Percentiles rank a stretch among this genome's conserved stretches.
phyloP scores from a whole-genome alignment of 2,329 filamentous ascomycete genomes.

The Apiospora koreana region DNA sequence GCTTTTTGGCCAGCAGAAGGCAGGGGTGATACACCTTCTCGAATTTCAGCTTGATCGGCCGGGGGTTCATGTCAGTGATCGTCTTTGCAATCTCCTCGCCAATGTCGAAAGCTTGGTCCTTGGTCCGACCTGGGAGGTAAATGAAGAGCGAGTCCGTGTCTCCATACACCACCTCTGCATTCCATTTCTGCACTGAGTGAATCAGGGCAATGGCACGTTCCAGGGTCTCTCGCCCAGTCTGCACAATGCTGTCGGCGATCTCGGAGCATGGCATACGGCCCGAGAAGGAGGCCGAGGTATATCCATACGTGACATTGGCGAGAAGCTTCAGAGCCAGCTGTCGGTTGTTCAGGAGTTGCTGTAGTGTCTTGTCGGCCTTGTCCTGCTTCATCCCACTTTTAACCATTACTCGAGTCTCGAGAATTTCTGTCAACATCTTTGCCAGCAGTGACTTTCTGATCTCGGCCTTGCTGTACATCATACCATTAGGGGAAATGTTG shows the following conservation, averaged over 20 bases:
- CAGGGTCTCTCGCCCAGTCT: slow-evolving; percentile 90
- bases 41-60: slow-evolving; percentile 93
- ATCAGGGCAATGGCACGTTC: slow-evolving; percentile 93
- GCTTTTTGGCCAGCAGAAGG: slow-evolving; percentile 91
- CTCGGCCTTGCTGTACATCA: slow-evolving; percentile 87
- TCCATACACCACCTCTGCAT: slow-evolving; percentile 95
- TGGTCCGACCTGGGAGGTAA: slow-evolving; percentile 82
- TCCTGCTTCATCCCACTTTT: slow-evolving; percentile 96
- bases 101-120: slow-evolving; percentile 86
- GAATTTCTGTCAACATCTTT: slow-evolving; percentile 94
- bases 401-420: slow-evolving; percentile 96
- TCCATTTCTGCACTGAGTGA: slow-evolving; percentile 84
- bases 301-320: slow-evolving; percentile 98
- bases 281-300: slow-evolving; percentile 95
- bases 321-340: slow-evolving; percentile 93
- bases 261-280: slow-evolving; percentile 97
- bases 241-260: slow-evolving; percentile 97
- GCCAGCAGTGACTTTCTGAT: slow-evolving; percentile 89
- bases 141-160: slow-evolving; percentile 97
- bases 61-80: slow-evolving; percentile 86
- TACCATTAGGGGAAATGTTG: slow-evolving; percentile 92
- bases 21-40: slow-evolving; percentile 98
- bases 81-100: slow-evolving; percentile 88
- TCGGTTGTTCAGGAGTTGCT: slow-evolving; percentile 87
- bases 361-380: slow-evolving; percentile 82